Conservation (phyloP, 140 eudicot genomes). For the Flaveria floridana region DNA sequence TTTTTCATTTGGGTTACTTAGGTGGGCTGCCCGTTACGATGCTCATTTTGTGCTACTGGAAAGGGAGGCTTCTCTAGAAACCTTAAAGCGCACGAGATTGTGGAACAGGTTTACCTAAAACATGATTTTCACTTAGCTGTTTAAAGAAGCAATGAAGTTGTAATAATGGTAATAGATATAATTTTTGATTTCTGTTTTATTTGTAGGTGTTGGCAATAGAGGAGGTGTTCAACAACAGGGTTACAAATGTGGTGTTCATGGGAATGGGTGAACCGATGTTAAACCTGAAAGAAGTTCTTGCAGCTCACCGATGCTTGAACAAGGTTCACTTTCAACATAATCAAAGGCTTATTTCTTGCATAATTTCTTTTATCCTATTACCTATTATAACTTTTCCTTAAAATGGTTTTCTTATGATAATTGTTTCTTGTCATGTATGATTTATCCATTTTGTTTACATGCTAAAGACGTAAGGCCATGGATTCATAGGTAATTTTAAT, state of each 20-base stretch:
- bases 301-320: slow-evolving; percentile 92
- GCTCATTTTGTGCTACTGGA: slow-evolving; percentile 99
- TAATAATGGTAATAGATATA: neutral
- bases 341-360: neutral
- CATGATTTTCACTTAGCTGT: neutral
- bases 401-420: slow-evolving; percentile 1
- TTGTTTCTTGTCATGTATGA: neutral
- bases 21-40: slow-evolving; percentile 98
- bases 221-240: slow-evolving; percentile 79
- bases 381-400: neutral
- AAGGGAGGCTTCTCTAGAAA: slow-evolving; percentile 96
- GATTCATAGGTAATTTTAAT: neutral
- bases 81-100: slow-evolving; percentile 87
- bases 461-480: neutral
- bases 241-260: slow-evolving; percentile 97
- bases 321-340: slow-evolving; percentile 51
- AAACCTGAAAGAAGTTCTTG: slow-evolving; percentile 90
- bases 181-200: slow-evolving; percentile 2
- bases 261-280: slow-evolving; percentile 99
- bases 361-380: neutral
- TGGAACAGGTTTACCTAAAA: slow-evolving; percentile 71
- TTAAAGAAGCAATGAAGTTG: neutral
- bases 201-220: slow-evolving; percentile 91
- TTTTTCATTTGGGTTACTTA: slow-evolving; percentile 23
- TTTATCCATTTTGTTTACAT: neutral